These are phyloP conservation scores for Saccharomycopsis capsularis DNA, from an alignment of 805 yeast species.

Conservation along the genomic window DNA sequence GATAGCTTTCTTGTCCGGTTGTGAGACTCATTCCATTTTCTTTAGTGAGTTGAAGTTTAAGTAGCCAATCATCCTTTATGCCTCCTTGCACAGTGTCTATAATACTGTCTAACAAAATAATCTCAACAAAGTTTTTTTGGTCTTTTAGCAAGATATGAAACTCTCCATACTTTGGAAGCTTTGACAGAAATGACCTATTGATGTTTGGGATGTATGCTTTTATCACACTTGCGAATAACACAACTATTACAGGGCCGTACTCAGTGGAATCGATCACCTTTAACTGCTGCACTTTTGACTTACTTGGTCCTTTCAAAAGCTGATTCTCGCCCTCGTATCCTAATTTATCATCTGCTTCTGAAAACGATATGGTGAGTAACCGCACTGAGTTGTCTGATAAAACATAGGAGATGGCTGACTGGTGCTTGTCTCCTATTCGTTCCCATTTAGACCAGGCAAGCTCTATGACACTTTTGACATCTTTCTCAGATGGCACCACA, in stretches of 20 bases:
- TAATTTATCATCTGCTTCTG: neutral
- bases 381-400: neutral
- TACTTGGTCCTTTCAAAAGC: neutral
- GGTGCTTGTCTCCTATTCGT: neutral
- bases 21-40: neutral
- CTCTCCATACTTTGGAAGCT: neutral
- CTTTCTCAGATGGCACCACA: neutral
- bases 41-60: neutral
- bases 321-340: neutral
- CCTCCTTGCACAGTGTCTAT: neutral
- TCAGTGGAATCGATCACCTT: neutral
- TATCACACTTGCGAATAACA: neutral
- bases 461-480: neutral
- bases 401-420: neutral
- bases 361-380: too few species aligned
- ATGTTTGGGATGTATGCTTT: neutral
- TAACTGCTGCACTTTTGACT: neutral
- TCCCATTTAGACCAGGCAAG: neutral
- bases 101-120: neutral
- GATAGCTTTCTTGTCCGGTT: neutral
- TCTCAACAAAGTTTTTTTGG: neutral
- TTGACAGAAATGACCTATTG: neutral
- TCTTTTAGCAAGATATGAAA: neutral
- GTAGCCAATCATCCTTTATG: neutral
- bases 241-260: neutral